A percentile compares a stretch with the other conserved stretches of the same genome.
Conservation (phyloP, 2,329 filamentous ascomycete species). For the Fusarium abutilonis region DNA sequence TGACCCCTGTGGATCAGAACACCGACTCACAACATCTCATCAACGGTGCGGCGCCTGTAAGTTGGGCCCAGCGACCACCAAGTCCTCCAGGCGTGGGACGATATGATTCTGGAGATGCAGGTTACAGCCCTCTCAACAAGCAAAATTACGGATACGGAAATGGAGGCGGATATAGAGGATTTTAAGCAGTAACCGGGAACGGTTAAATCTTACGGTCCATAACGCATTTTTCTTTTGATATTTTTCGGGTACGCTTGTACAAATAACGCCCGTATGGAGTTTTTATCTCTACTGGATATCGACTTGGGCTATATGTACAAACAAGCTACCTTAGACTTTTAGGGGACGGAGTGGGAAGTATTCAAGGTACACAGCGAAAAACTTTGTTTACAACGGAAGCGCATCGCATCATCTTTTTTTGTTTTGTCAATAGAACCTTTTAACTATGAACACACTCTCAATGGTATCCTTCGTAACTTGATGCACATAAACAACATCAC, state of each 20-base stretch:
- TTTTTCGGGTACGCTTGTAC: slow-evolving; percentile 19
- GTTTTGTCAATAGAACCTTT: slow-evolving; percentile 45
- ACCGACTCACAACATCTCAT: slow-evolving; percentile 54
- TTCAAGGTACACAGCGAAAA: slow-evolving; percentile 34
- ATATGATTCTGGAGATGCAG: slow-evolving; percentile 35
- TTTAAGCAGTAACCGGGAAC: slow-evolving; percentile 27
- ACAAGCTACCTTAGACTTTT: slow-evolving; percentile 24
- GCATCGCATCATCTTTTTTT: slow-evolving; percentile 42
- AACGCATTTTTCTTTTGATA: slow-evolving; percentile 22
- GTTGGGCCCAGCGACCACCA: slow-evolving; percentile 44
- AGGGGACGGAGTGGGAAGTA: slow-evolving; percentile 20
- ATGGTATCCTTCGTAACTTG: slow-evolving; percentile 43
- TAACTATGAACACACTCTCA: slow-evolving; percentile 42
- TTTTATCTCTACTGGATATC: slow-evolving; percentile 19
- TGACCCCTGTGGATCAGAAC: slow-evolving; percentile 51
- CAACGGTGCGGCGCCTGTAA: slow-evolving; percentile 53
- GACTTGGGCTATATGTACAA: slow-evolving; percentile 25
- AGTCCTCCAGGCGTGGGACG: slow-evolving; percentile 28
- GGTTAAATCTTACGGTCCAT: slow-evolving; percentile 25
- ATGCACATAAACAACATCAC: slow-evolving; percentile 11
- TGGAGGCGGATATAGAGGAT: slow-evolving; percentile 43
- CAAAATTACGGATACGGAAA: slow-evolving; percentile 41
- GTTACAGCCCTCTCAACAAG: slow-evolving; percentile 31
- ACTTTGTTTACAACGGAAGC: slow-evolving; percentile 46
- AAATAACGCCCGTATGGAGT: slow-evolving; percentile 23